phyloP scores from a whole-genome alignment of 2,329 filamentous ascomycete species.

The Tolypocladium nubicola region DNA sequence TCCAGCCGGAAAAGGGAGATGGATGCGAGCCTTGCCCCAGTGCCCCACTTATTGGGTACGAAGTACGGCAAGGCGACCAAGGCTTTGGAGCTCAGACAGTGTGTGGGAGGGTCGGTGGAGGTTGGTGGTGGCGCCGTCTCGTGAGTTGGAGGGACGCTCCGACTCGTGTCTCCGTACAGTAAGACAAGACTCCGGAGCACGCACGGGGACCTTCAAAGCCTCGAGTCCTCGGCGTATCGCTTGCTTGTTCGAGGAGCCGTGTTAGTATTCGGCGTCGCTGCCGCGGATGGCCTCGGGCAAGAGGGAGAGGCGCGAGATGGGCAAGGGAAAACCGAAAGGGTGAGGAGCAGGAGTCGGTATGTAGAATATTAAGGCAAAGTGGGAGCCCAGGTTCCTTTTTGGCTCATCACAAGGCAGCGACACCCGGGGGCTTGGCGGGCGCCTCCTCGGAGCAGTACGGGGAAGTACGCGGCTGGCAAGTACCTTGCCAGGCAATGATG shows the following conservation, averaged over 20 bases:
- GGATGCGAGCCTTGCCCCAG: not conserved
- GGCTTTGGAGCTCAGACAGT: not conserved
- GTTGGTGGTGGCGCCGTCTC: not conserved
- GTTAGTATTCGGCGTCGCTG: too few species aligned
- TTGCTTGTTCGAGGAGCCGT: too few species aligned
- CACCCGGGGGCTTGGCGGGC: too few species aligned
- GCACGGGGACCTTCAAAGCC: not conserved
- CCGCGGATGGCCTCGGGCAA: too few species aligned
- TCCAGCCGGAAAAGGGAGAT: conserved; percentile 3
- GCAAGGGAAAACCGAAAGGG: too few species aligned
- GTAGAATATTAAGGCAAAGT: too few species aligned
- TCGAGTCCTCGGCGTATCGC: too few species aligned
- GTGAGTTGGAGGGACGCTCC: not conserved
- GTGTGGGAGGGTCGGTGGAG: not conserved
- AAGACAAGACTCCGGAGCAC: not conserved
- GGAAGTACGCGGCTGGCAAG: not conserved
- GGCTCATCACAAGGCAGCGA: too few species aligned
- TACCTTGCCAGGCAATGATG: not conserved
- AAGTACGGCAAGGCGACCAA: not conserved
- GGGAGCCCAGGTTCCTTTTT: too few species aligned
- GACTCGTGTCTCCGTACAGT: not conserved
- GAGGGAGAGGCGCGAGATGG: too few species aligned
- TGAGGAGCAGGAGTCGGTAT: too few species aligned
- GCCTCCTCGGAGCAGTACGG: too few species aligned
- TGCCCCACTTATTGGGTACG: not conserved